Evolutionary conservation across 371 early-diverging fungal genomes (phyloP).

Genomic region (Capniomyces stellatus): DNA sequence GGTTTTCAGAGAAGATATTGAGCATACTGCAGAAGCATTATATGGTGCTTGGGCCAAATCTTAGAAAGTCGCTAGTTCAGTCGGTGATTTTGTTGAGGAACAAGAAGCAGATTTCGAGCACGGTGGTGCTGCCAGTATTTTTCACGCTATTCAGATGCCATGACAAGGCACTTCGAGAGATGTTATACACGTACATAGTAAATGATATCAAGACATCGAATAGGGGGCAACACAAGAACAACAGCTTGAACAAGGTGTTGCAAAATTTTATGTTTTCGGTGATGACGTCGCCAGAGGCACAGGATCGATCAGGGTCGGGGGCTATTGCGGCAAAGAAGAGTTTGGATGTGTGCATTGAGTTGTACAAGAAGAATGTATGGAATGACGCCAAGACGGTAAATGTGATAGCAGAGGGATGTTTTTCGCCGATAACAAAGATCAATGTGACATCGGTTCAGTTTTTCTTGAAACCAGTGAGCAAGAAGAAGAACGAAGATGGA

Average conservation of each 20-base stretch:
- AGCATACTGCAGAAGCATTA: constrained; percentile 60
- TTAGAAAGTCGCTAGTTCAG: constrained; percentile 75
- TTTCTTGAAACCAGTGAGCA: constrained; percentile 54
- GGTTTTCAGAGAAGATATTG: constrained; percentile 65
- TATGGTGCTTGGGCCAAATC: constrained; percentile 54
- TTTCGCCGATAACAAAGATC: constrained; percentile 73
- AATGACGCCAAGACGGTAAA: constrained; percentile 94
- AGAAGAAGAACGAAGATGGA: constrained; percentile 46
- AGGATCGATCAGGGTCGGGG: constrained; percentile 35
- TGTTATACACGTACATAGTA: constrained; percentile 80
- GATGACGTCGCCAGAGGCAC: constrained; percentile 36
- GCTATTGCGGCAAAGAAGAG: constrained; percentile 84
- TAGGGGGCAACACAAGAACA: constrained; percentile 68
- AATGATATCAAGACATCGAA: constrained; percentile 84
- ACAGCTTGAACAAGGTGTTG: constrained; percentile 83
- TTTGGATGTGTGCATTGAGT: constrained; percentile 84
- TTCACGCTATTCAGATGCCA: constrained; percentile 82
- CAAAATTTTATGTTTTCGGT: constrained; percentile 93
- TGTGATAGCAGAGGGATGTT: constrained; percentile 89
- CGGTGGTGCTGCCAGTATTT: constrained; percentile 55
- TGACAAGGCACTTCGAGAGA: constrained; percentile 74
- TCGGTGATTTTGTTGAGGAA: constrained; percentile 79
- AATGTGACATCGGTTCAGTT: constrained; percentile 84
- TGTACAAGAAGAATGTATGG: constrained; percentile 91
- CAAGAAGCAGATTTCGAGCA: constrained; percentile 48